Base-by-base conservation (phyloP, 495 filamentous ascomycete genomes). In the Penicillium cataractarum region DNA sequence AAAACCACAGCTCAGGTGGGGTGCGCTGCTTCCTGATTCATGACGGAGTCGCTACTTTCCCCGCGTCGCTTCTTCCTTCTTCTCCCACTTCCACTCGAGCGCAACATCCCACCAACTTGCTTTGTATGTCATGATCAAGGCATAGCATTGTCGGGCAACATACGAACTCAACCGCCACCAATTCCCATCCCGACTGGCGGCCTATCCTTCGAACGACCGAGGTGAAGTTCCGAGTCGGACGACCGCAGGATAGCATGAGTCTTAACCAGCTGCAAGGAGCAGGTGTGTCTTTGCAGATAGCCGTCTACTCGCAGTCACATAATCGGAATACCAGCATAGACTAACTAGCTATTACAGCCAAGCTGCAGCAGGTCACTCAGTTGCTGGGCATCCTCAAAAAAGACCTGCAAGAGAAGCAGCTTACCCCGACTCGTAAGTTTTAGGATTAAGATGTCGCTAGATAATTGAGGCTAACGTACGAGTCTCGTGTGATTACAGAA, bases 331-430 rank as follows among this genome's bases (percentile, higher is more conserved):
- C 21, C 2, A 57, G 10, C 15, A 2, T 17, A 22, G 33, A 37
- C 51, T 63, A 37, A 58, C 22, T 17, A 21, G 33, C 15, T 5
- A 6, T 7, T 50, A 66, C 61, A 92, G 89, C 80, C 54, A 92
- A 92, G 73, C 72, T 88, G 32, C 73, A 82, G 26, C 84, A 89
- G 24, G 86, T 92, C 35, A 86, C 81, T 9, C 73, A 76, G 54
- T 71, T 92, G 26, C 69, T 92, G 64, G 74, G 80, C 13, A 81
- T 78, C 13, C 76, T 93, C 26, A 75, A 84, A 3, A 66, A 82
- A 50, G 88, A 92, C 69, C 71, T 90, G 6, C 63, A 78, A 50
- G 79, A 83, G 27, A 78, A 77, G 46, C 80, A 65, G 7, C 79
- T 92, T 22, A 74, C 76, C 2, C 71, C 86, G 50, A 70, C 85